Conservation (phyloP, 345 rosid genomes). For the Ricinus communis region DNA sequence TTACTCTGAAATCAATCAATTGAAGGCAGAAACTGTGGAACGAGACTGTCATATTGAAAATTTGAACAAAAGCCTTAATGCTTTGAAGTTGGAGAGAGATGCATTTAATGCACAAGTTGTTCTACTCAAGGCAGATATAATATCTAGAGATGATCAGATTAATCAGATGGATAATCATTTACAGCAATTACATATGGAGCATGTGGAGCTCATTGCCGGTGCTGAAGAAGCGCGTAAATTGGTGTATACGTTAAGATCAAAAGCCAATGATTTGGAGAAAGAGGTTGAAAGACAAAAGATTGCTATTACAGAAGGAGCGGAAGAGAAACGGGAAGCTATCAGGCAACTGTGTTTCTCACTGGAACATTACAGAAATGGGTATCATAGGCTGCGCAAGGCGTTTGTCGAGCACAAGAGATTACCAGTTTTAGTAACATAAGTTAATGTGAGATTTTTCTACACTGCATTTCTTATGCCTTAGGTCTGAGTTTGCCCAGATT, state of each 20-base stretch:
- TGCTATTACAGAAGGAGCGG: conserved; percentile 23
- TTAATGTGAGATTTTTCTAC: too few relatives aligned
- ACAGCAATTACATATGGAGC: conserved; percentile 30
- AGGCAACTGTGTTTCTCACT: conserved; percentile 35
- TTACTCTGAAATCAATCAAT: conserved; percentile 34
- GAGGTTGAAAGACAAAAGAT: conserved; percentile 38
- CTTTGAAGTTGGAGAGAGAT: conserved; percentile 53
- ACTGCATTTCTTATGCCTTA: too few relatives aligned
- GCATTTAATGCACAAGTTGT: conserved; percentile 38
- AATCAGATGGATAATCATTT: conserved; percentile 47
- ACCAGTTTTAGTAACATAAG: conserved; percentile 26
- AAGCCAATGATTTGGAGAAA: conserved; percentile 46
- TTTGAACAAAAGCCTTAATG: conserved; percentile 45
- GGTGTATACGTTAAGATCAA: conserved; percentile 36
- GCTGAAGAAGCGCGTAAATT: conserved; percentile 34
- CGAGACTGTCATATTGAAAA: conserved; percentile 31
- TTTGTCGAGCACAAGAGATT: conserved; percentile 23
- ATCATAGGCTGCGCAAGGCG: conserved; percentile 20
- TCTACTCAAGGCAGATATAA: conserved; percentile 44
- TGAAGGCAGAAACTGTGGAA: conserved; percentile 42
- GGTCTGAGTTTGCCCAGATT: too few relatives aligned
- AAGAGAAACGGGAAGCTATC: conserved; percentile 36
- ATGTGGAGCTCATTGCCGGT: conserved; percentile 34
- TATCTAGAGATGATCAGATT: conserved; percentile 41
- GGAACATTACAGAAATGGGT: conserved; percentile 31